phyloP scores from a whole-genome alignment of 345 rosid genomes.

The Cardiospermum halicacabum region DNA sequence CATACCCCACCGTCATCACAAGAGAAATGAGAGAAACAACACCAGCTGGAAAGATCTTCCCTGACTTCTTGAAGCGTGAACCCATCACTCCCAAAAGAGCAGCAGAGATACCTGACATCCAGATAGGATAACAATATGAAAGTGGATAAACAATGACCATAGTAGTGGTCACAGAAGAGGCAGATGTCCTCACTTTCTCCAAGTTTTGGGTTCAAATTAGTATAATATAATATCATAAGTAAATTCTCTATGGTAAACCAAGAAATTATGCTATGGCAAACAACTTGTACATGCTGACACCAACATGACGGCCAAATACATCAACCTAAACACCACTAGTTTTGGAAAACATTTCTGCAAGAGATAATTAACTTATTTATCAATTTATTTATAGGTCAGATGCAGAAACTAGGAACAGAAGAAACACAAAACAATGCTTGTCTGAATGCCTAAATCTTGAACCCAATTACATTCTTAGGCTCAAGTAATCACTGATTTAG shows the following conservation, averaged over 20 bases:
- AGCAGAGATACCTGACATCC: conserved; percentile 57
- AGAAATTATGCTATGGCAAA: background rate
- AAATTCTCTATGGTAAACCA: background rate
- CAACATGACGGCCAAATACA: background rate
- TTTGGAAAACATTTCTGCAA: too few species aligned
- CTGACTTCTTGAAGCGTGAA: conserved; percentile 67
- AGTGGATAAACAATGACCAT: background rate
- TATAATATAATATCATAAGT: too few species aligned
- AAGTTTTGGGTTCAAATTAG: too few species aligned
- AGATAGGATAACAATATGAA: background rate
- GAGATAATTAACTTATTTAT: background rate
- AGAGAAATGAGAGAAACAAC: conserved; percentile 75
- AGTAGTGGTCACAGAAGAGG: too few species aligned
- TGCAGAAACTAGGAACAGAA: background rate
- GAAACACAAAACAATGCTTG: too few species aligned
- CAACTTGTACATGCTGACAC: background rate
- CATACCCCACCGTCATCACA: conserved; percentile 80
- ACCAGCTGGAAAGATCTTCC: conserved; percentile 80
- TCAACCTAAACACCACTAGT: background rate
- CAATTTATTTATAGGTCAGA: background rate
- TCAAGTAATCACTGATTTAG: too few species aligned
- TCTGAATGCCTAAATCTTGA: too few species aligned
- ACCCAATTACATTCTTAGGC: too few species aligned
- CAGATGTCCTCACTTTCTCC: too few species aligned
- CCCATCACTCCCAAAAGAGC: conserved; percentile 79